Percentiles rank a stretch among this genome's conserved stretches.
Conservation (phyloP, 2,329 filamentous ascomycete species). For the Myriangium duriaei region DNA sequence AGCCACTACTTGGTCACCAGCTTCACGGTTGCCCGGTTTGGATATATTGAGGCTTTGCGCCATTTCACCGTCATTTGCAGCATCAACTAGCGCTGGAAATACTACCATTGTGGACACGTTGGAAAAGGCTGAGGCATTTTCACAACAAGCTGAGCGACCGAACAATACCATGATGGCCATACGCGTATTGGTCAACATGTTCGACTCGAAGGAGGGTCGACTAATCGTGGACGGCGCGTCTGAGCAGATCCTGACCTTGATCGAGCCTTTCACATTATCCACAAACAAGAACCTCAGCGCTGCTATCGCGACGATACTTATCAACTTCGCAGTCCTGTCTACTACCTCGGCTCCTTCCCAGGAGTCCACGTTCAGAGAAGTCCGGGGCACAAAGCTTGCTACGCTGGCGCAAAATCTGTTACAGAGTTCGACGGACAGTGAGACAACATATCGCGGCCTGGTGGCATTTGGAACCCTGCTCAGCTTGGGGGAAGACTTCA, state of each 20-base stretch:
- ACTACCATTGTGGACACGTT: conserved; percentile 51
- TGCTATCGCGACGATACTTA: conserved; percentile 66
- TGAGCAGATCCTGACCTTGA: conserved; percentile 47
- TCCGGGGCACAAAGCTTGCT: conserved; percentile 21
- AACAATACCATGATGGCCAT: conserved; percentile 84
- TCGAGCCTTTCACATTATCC: conserved; percentile 48
- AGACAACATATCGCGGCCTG: conserved; percentile 70
- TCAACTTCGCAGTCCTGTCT: conserved; percentile 74
- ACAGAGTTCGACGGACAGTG: conserved; percentile 48
- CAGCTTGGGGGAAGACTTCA: conserved; percentile 47
- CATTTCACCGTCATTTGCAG: conserved; percentile 52
- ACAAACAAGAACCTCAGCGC: conserved; percentile 55
- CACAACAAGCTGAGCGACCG: conserved; percentile 42
- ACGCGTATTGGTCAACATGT: conserved; percentile 72
- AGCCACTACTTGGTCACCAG: conserved; percentile 65
- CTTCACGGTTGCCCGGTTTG: conserved; percentile 68
- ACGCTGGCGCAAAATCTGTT: conserved; percentile 22
- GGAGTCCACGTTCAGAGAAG: conserved; percentile 19
- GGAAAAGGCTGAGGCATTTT: conserved; percentile 44
- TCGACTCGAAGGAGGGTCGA: conserved; percentile 61
- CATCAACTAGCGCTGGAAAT: conserved; percentile 40
- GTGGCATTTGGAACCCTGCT: conserved; percentile 73
- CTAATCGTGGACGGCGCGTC: conserved; percentile 42
- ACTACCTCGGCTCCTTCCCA: conserved; percentile 24
- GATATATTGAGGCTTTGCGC: conserved; percentile 80